phyloP scores from a whole-genome alignment of 768 basidiomycete genomes.

The Suillus weaverae region DNA sequence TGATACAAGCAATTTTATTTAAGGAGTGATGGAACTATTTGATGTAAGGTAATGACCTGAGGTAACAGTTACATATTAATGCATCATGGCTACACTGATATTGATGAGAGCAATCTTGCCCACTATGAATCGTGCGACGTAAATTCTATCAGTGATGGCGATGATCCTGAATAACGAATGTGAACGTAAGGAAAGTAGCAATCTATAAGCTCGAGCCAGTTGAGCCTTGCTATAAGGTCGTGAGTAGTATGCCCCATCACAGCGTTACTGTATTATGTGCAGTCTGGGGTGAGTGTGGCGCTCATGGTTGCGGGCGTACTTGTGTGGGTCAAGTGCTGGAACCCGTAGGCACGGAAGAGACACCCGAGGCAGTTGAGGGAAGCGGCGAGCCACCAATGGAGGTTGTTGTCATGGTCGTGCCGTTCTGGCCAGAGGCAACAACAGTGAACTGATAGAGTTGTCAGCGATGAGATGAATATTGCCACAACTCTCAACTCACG shows the following conservation, averaged over 20 bases:
- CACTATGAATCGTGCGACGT: not conserved
- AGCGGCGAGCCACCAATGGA: not conserved
- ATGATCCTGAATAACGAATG: not conserved
- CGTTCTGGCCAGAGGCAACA: constrained; percentile 9
- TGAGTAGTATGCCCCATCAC: not conserved
- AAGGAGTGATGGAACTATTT: not conserved
- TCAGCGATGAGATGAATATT: not conserved
- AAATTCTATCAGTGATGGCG: not conserved
- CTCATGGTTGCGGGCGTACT: constrained; percentile 1
- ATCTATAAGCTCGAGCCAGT: constrained; percentile 4
- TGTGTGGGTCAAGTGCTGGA: not conserved
- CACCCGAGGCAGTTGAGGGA: not conserved
- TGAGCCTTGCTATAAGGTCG: not conserved
- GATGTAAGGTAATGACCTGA: constrained; percentile 2
- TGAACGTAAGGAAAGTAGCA: not conserved
- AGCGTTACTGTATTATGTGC: not conserved
- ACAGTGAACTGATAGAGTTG: constrained; percentile 27
- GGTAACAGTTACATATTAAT: not conserved
- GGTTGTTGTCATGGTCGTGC: constrained; percentile 14
- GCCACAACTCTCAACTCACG: constrained; percentile 29
- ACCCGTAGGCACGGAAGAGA: not conserved
- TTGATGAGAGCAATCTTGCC: not conserved
- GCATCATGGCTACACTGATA: constrained; percentile 15
- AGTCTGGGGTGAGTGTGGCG: not conserved
- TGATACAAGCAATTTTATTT: not conserved